Conservation (phyloP, 208 protist genomes). For the Leishmania tarentolae region DNA sequence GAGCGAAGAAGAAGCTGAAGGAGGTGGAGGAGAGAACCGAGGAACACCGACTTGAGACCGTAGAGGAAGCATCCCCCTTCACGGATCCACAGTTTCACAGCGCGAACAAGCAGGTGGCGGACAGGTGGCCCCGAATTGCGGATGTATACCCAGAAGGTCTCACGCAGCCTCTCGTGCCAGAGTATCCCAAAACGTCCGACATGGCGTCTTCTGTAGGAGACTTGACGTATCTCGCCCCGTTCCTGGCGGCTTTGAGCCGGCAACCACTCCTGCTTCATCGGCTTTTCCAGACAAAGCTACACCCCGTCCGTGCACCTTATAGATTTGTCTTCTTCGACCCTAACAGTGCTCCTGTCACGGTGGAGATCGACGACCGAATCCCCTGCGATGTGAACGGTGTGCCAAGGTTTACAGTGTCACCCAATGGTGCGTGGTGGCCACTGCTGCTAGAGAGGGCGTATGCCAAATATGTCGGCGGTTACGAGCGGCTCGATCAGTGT, state of each 20-base stretch:
- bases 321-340: slow-evolving; percentile 80
- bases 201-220: slow-evolving; percentile 41
- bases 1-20: slow-evolving; percentile 14
- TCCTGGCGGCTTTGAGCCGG: slow-evolving; percentile 66
- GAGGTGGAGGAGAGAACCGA: slow-evolving; percentile 25
- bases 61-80: slow-evolving; percentile 19
- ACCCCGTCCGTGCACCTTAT: slow-evolving; percentile 50
- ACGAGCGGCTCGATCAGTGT: slow-evolving; percentile 65
- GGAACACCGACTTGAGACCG: slow-evolving; percentile 22
- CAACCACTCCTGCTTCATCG: slow-evolving; percentile 60
- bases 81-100: slow-evolving; percentile 45
- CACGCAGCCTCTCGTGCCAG: slow-evolving; percentile 1
- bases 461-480: slow-evolving; percentile 87
- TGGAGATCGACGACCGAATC: slow-evolving; percentile 76
- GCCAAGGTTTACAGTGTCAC: slow-evolving; percentile 49
- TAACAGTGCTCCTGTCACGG: slow-evolving; percentile 68
- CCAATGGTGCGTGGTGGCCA: slow-evolving; percentile 61
- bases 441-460: slow-evolving; percentile 88
- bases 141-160: slow-evolving; percentile 43
- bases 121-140: slow-evolving; percentile 63
- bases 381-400: slow-evolving; percentile 46
- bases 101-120: slow-evolving; percentile 55
- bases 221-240: slow-evolving; percentile 65
- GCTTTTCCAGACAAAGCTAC: slow-evolving; percentile 48
- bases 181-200: slow-evolving; percentile 16